Evolutionary conservation across 2,329 filamentous ascomycete species (phyloP), one percentile per base, ranked within the genome.

Genomic region (Aspergillus calidoustus): DNA sequence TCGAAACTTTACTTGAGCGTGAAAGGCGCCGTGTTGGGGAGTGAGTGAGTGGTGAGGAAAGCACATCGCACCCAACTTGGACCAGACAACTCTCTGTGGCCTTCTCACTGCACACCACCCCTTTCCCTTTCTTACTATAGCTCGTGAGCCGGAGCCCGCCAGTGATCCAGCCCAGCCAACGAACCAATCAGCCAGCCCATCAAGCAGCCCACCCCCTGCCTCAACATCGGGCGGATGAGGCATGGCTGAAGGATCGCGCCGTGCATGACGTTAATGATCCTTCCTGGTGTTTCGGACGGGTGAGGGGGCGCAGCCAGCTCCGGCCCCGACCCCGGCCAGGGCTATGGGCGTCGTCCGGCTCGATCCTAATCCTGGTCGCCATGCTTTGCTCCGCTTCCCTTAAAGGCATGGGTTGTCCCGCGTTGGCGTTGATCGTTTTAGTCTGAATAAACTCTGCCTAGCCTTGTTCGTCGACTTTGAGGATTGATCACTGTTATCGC

Each of bases 251-350:
- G 43, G 50, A 49, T 55, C 28, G 15, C 53, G 30, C 34, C 25
- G 30, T 34, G 58, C 47, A 47, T 56, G 54, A 62, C 58, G 48
- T 55, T 62, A 62, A 44, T 62, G 60, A 62, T 62, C 60, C 60
- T 62, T 38, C 17, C 13, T 46, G 22, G 22, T 13, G 34, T 51
- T 25, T 41, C 19, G 28, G 49, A 41, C 23, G 47, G 43, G n/a
- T 41, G 30, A 23, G 38, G 57, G 31, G 56, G 57, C 57, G 57
- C 57, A 60, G 54, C 15, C 41, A 9, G 31, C 25, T 28, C 25
- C 25, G 6, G 25, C 6, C 8, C 25, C 25, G 6, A 7, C 25
- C 6, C 41, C 13, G 23, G 23, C 34, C 34, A 15, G 34, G 34
- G 34, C 34, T 41, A 41, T 15, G 34, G 34, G 8, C 34, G 13